Base-by-base conservation (phyloP, 805 yeast genomes). In the Schwanniomyces polymorphus region DNA sequence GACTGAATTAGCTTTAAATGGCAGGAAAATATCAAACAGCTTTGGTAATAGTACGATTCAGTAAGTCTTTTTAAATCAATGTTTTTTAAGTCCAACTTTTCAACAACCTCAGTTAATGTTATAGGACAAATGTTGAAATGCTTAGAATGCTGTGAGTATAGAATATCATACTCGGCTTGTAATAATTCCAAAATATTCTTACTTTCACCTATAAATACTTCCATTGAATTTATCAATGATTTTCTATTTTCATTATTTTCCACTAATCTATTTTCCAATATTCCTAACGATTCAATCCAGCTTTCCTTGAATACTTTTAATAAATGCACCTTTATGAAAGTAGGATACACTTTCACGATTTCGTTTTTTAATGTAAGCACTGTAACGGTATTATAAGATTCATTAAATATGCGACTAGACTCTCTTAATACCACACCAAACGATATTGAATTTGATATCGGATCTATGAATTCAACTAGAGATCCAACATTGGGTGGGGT, bases 361-460 rank as follows among this genome's bases (percentile, higher is more conserved):
- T 64, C 63, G 47, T 75, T 75, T 5, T 64, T 57, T 8, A 58
- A 39, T 17, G 72, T 66, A 39, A 72, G 58, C 4, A 75, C 65
- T 16, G 57, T 33, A 31, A 68, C 44, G 41, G 66, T 64, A 46
- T 68, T 69, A 41, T 61, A 63, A 43, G 53, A 55, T 34, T 58
- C 67, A 46, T 67, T 63, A 51, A 76, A 74, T 25, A 52, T 60
- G 4, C 75, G 63, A 37, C 47, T 43, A 0, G 72, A 56, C 16
- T 50, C 63, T 38, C 63, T 45, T 4, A 73, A 41, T 3, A 77
- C 78, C 2, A 75, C 53, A 2, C 80, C 81, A 44, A 70, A 56
- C 3, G 45, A 46, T 5, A 59, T 43, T 1, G 40, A 34, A 12
- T 47, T 52, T 7, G 51, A 52, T 6, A 46, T 38, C 2, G 54